phyloP scores from a whole-genome alignment of 2,329 filamentous ascomycete genomes.

The Alternaria alternata region DNA sequence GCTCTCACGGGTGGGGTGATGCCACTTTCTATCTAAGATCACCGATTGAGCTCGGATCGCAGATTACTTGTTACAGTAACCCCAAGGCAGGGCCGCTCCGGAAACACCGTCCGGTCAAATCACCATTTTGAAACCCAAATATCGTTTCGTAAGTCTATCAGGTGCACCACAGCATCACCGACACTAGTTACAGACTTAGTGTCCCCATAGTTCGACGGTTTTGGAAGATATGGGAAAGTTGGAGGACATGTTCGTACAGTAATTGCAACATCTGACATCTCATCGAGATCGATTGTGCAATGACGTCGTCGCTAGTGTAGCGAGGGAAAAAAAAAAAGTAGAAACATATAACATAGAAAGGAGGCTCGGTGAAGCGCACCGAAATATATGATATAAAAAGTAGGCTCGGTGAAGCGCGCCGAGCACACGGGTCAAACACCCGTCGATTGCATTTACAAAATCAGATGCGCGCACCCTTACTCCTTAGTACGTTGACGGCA shows the following conservation, averaged over 20 bases:
- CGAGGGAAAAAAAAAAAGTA: not conserved
- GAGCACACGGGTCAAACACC: not conserved
- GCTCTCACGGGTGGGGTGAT: not conserved
- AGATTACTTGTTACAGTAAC: not conserved
- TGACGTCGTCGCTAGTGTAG: conserved; percentile 1
- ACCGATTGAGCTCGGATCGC: not conserved
- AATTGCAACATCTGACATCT: not conserved
- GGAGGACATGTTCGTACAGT: not conserved
- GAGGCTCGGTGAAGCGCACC: not conserved
- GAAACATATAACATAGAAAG: not conserved
- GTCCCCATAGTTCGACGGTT: not conserved
- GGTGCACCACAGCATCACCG: conserved; percentile 1
- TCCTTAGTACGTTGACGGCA: conserved; percentile 82
- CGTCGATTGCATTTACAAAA: not conserved
- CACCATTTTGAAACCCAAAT: not conserved
- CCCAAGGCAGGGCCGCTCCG: not conserved
- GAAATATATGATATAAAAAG: not conserved
- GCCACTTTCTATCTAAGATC: not conserved
- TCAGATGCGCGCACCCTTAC: conserved; percentile 84
- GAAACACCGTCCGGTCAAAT: conserved; percentile 9
- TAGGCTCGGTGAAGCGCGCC: not conserved
- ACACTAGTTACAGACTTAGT: not conserved
- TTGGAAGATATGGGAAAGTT: not conserved
- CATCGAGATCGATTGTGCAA: conserved; percentile 9
- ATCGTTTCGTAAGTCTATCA: conserved; percentile 3